phyloP scores from a whole-genome alignment of 2,329 filamentous ascomycete genomes.

The Aplosporella prunicola region DNA sequence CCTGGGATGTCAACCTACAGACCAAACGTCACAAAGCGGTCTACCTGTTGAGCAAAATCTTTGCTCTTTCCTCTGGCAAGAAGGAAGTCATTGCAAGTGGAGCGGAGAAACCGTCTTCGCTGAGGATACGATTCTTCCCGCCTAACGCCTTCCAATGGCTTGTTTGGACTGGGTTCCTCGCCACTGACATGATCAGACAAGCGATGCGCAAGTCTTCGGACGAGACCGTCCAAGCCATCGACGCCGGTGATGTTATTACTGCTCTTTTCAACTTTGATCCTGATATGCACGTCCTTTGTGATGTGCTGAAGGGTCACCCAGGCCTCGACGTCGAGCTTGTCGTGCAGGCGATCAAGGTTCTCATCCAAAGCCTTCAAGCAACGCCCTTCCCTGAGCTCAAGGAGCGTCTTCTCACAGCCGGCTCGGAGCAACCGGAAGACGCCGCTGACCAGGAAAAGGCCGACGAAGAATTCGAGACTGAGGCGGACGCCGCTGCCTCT shows the following conservation, averaged over 20 bases:
- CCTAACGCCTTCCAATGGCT: slow-evolving; percentile 50
- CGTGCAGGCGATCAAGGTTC: slow-evolving; percentile 52
- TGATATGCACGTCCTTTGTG: slow-evolving; percentile 56
- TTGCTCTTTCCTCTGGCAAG: slow-evolving; percentile 21
- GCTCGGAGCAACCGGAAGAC: slow-evolving; percentile 16
- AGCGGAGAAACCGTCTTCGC: slow-evolving; percentile 21
- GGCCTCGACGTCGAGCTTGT: slow-evolving; percentile 58
- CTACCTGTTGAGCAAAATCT: slow-evolving; percentile 42
- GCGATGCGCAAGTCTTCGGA: slow-evolving; percentile 24
- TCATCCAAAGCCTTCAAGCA: slow-evolving; percentile 60
- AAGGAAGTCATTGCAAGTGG: slow-evolving; percentile 23
- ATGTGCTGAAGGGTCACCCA: slow-evolving; percentile 53
- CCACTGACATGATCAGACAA: slow-evolving; percentile 35
- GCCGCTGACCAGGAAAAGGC: slow-evolving; percentile 15
- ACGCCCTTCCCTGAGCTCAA: slow-evolving; percentile 18
- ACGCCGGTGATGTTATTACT: slow-evolving; percentile 52
- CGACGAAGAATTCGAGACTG: slow-evolving; percentile 28
- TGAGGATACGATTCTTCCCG: slow-evolving; percentile 31
- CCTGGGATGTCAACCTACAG: slow-evolving; percentile 38
- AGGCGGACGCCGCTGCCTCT: slow-evolving; percentile 32
- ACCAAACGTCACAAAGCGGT: slow-evolving; percentile 58
- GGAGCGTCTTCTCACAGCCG: slow-evolving; percentile 34
- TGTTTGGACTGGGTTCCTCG: slow-evolving; percentile 45
- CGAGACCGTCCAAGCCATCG: slow-evolving; percentile 37
- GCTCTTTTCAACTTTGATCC: slow-evolving; percentile 58